Base-by-base conservation (phyloP, 1,284 basidiomycete genomes). In the Sanguinoderma infundibulare region DNA sequence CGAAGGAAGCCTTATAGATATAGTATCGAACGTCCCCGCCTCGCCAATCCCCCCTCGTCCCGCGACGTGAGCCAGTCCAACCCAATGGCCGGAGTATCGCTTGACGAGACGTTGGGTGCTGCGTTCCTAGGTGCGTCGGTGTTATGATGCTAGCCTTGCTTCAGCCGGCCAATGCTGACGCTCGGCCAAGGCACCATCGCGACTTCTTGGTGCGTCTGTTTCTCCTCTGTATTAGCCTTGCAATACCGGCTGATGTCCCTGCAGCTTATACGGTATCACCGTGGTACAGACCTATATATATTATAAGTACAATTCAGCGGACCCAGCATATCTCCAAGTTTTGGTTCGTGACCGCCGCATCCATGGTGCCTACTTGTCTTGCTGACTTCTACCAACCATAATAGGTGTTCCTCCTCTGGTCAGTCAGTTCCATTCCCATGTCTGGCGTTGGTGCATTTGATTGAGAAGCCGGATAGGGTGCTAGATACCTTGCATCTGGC, bases 251-350 rank as follows among this genome's bases (percentile, higher is more conserved):
- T 58, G 14, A 60, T 12, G 4, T 12, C 4, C 5, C 8, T 28
- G 5, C 34, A 72, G 71, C 26, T 52, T 72, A 17, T 72, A 69
- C 47, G 71, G 71, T 2, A 63, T 70, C 34, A 71, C 67, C 2
- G 62, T 66, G 26, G 53, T 71, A 7, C 71, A 72, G 51, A 67
- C 68, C 5, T 69, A 65, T 44, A 64, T 67, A 28, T 72, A 71
- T 59, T 72, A 61, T 53, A 65, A 62, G 39, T 64, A 63, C 26
- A 62, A 63, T n/a, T 50, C 54, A 17, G 34, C 55, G 10, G 70
- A 72, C 52, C 62, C 66, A 22, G n/a, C 24, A 17, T 61, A 59
- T 39, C 47, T 72, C 44, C 67, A 67, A 54, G 53, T 22, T 20
- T 51, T 70, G n/a, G 70, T 70, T 52, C 42, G 65, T 57, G 2